A percentile compares a stretch with the other conserved stretches of the same genome.
phyloP scores from a whole-genome alignment of 148 eudicot genomes.

The Vaccinium macrocarpon region DNA sequence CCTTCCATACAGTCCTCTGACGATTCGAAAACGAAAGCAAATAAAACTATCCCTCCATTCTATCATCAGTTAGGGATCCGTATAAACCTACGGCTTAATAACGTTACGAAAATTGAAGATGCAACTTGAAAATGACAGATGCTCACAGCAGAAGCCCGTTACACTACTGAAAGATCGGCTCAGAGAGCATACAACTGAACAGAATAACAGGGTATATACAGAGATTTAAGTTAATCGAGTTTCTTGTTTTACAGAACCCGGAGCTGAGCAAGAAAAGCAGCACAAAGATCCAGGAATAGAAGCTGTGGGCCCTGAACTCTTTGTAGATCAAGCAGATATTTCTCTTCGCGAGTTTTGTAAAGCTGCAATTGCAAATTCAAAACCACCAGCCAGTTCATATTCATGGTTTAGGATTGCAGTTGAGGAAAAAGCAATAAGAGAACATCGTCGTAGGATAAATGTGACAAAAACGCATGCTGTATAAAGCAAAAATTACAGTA shows the following conservation, averaged over 20 bases:
- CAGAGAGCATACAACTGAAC: conserved; percentile 4
- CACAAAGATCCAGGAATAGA: conserved; percentile 84
- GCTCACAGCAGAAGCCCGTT: conserved; percentile 10
- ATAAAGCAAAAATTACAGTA: neutral
- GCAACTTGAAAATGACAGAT: neutral
- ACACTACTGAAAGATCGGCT: conserved; percentile 20
- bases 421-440: neutral
- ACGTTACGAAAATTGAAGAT: neutral
- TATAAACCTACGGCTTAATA: neutral
- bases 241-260: conserved; percentile 54
- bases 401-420: neutral
- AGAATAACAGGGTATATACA: conserved; percentile 22
- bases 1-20: neutral
- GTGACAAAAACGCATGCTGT: neutral
- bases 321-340: conserved; percentile 91
- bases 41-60: neutral
- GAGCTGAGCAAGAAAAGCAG: conserved; percentile 95
- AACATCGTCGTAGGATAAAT: neutral
- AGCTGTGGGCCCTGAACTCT: conserved; percentile 87
- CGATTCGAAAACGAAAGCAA: neutral
- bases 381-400: neutral
- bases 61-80: neutral
- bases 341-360: conserved; percentile 80
- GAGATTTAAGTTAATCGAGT: conserved; percentile 13
- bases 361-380: conserved; percentile 43